Evolutionary conservation across 1,284 basidiomycete genomes (phyloP), one percentile per base, ranked within the genome.

Genomic region (Cryptococcus sp.): DNA sequence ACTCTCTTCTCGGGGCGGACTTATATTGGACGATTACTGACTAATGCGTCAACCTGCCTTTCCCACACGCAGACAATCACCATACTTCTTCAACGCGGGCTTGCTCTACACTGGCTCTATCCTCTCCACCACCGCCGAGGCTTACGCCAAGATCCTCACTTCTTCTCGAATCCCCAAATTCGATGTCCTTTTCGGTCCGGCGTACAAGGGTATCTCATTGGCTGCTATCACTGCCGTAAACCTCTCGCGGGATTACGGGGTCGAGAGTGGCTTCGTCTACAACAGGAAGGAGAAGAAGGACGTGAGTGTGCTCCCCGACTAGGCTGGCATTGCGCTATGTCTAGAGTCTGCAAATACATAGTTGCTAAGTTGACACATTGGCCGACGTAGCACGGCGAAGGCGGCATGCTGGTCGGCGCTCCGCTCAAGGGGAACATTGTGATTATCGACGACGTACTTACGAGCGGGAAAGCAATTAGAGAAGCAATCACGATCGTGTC

Each of bases 11-110:
- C 15, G 19, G 29, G 25, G 34, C 3, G 20, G 20, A 26, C 23
- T 15, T 17, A 51, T 3, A 16, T 3, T 23, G 23, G 19, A n/a
- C 22, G 16, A 5, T 45, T 23, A 53, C 34, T 15, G 6, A 23
- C 25, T 29, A 25, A 17, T 48, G 5, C 1, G 22, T 20, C 48
- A 22, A 2, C 8, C 13, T 34, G 29, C 29, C 29, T 7, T 10
- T 34, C 29, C 29, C 29, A 13, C 29, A 34, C 29, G 29, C 74
- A 92, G 91, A 40, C 80, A 84, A 57, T 96, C 93, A 15, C 95
- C 95, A 1, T 98, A 98, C 81, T 98, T 98, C 78, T 94, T 97
- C 84, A 97, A 98, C 75, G 91, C 92, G 0, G 91, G 92, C 10
- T 82, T 91, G 13, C 83, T 99, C 63, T 92, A 88, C 77, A 87